Base-by-base conservation (phyloP, 805 yeast genomes). In the Kodamaea restingae region DNA sequence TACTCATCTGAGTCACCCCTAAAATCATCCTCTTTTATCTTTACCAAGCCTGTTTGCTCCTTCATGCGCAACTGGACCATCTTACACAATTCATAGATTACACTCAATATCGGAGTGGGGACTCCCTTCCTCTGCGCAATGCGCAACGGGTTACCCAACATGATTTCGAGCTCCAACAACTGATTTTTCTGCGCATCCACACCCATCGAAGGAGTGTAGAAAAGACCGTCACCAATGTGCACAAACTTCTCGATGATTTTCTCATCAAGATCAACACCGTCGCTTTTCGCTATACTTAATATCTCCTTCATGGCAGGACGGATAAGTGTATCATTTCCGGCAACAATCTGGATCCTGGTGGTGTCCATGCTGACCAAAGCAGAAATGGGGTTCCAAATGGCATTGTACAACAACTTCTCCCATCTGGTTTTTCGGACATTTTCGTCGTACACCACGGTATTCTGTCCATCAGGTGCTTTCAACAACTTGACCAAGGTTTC, bases 271-370 rank as follows among this genome's bases (percentile, higher is more conserved):
- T 64, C 67, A 26, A 75, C 71, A 0, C 86, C 86, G 42, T 81
- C 90, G 7, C 85, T 76, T 37, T 73, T 75, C 8, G 95, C 95
- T 42, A 84, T 73, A 3, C 69, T 70, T 15, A 73, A 56, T 12
- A 85, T 69, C 56, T 84, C 95, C 26, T 65, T 58, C 88, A 82
- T 82, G 0, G 85, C 83, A 3, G 86, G 87, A 15, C 50, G 41
- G 33, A 67, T 54, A 14, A 67, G 42, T 0, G 48, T 40, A 10
- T 57, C 55, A 42, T 60, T 62, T 9, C 58, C 65, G 12, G 53
- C 55, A 31, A 49, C 55, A 11, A 66, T 64, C 40, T 65, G 71
- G 32, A 66, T 55, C 38, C 71, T 49, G 30, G 54, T 50, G 2
- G 60, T 61, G 43, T 67, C 73, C 14, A 62, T 39, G 21, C 55